A percentile compares a stretch with the other conserved stretches of the same genome.
phyloP scores from a whole-genome alignment of 2,329 filamentous ascomycete genomes.

The Fusarium oligoseptatum region DNA sequence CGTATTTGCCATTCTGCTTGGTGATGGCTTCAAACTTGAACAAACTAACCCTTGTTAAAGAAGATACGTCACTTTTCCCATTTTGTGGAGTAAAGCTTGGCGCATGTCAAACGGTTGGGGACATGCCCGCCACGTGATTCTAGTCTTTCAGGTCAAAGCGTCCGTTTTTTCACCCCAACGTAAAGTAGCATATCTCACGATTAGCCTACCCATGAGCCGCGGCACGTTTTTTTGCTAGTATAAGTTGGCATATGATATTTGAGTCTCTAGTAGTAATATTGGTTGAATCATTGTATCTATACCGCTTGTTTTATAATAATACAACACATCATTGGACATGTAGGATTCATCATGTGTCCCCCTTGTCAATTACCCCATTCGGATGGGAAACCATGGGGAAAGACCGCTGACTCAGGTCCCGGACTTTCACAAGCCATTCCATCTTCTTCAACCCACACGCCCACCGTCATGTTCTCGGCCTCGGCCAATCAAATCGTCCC shows the following conservation, averaged over 20 bases:
- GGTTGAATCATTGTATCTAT: not conserved
- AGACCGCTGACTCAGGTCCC: conserved; percentile 26
- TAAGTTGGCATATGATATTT: not conserved
- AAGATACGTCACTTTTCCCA: conserved; percentile 1
- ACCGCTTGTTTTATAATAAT: not conserved
- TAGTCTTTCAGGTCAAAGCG: not conserved
- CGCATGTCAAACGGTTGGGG: conserved; percentile 34
- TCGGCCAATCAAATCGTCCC: conserved; percentile 34
- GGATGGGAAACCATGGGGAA: not conserved
- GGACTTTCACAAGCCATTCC: conserved; percentile 45
- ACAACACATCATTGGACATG: not conserved
- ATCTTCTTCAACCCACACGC: not conserved
- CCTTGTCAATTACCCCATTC: conserved; percentile 3
- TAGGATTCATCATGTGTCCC: not conserved
- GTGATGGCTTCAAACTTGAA: not conserved
- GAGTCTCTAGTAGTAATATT: not conserved
- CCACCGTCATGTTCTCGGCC: conserved; percentile 35
- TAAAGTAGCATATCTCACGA: conserved; percentile 9
- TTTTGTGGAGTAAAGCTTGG: conserved; percentile 13
- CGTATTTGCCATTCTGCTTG: not conserved
- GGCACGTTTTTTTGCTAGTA: not conserved
- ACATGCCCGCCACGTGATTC: conserved; percentile 32
- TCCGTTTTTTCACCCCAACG: conserved; percentile 24
- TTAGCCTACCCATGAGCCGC: not conserved
- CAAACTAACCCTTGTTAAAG: not conserved